Evolutionary conservation across 2,329 filamentous ascomycete species (phyloP).

Genomic region (Chaetomiaceae sp.): DNA sequence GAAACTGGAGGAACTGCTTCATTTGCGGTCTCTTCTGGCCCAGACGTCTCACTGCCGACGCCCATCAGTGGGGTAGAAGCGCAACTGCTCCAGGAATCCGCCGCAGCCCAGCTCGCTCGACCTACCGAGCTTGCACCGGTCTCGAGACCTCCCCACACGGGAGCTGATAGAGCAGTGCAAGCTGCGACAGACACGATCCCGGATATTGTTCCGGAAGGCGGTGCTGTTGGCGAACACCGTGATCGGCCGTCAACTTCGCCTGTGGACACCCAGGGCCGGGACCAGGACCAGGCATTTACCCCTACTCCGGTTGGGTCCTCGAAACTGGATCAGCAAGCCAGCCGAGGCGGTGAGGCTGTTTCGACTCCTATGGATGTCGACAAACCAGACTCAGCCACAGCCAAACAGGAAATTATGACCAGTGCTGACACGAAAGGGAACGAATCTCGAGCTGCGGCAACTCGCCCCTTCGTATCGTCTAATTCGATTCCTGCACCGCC

Average conservation of each 20-base stretch:
- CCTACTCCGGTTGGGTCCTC: background rate
- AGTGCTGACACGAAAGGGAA: background rate
- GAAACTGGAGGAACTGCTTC: constrained; percentile 5
- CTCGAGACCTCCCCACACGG: background rate
- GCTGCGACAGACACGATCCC: background rate
- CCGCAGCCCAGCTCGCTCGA: constrained; percentile 24
- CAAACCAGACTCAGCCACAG: background rate
- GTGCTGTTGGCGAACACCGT: background rate
- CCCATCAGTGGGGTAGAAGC: constrained; percentile 38
- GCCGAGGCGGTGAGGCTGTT: background rate
- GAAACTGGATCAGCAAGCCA: background rate
- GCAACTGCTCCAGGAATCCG: constrained; percentile 42
- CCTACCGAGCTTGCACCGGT: background rate
- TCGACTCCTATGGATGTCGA: constrained; percentile 16
- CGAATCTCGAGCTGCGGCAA: background rate
- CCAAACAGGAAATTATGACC: background rate
- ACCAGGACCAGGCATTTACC: background rate
- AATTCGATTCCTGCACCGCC: background rate
- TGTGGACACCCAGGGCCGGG: background rate
- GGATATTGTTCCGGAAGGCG: no score
- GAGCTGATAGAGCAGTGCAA: background rate
- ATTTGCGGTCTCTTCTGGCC: background rate
- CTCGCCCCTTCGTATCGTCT: background rate
- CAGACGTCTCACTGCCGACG: constrained; percentile 19
- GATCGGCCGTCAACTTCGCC: background rate